Percentiles rank a stretch among this genome's conserved stretches.
phyloP scores from a whole-genome alignment of 2,329 filamentous ascomycete genomes.

The Aspergillus sp. region DNA sequence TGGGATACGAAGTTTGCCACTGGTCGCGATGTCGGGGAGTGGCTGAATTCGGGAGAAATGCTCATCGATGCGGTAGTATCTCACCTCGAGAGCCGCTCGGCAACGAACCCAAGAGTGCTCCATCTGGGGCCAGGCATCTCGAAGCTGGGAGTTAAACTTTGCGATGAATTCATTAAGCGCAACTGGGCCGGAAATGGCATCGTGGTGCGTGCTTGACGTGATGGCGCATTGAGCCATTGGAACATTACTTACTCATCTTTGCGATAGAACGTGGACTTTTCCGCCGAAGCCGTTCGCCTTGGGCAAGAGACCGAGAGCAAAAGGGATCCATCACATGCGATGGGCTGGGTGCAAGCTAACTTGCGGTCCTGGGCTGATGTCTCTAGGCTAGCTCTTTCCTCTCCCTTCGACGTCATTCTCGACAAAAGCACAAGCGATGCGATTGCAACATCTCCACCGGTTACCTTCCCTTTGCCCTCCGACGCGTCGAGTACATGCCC shows the following conservation, averaged over 20 bases:
- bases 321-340: constrained; percentile 23
- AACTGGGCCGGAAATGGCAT: constrained; percentile 34
- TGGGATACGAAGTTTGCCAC: constrained; percentile 39
- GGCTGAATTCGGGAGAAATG: constrained; percentile 38
- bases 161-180: constrained; percentile 28
- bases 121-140: constrained; percentile 40
- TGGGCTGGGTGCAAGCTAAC: constrained; percentile 36
- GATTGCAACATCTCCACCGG: constrained; percentile 32
- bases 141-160: constrained; percentile 32
- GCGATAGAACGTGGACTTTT: constrained; percentile 40
- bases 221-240: neutral
- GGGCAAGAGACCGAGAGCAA: constrained; percentile 29
- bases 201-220: constrained; percentile 27
- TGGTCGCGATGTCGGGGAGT: constrained; percentile 41
- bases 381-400: constrained; percentile 24
- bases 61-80: constrained; percentile 31
- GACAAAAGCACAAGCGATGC: constrained; percentile 43
- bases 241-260: neutral
- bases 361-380: constrained; percentile 36
- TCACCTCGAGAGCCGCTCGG: constrained; percentile 24
- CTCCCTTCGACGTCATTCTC: constrained; percentile 36
- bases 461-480: constrained; percentile 15
- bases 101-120: constrained; percentile 27
- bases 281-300: constrained; percentile 38
- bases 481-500: constrained; percentile 24